Base-by-base conservation (phyloP, 2,329 filamentous ascomycete genomes). In the Blastomyces emzantsi region DNA sequence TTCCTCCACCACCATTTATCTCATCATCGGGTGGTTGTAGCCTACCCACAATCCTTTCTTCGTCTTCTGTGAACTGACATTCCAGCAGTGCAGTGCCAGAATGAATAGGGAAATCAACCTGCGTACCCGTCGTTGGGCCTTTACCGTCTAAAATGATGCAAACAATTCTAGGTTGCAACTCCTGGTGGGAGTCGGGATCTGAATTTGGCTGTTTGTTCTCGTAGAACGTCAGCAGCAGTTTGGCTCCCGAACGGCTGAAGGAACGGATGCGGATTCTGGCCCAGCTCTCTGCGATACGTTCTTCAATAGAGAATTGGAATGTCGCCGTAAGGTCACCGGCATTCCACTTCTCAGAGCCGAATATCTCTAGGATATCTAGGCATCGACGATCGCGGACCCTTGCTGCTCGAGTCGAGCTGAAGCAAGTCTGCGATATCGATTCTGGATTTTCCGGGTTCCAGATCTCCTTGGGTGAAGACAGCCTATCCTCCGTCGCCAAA, bases 61-160 rank as follows among this genome's bases (percentile, higher is more conserved):
- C 60, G 33, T 62, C 25, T 36, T 56, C 60, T n/a, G 60, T 56
- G 30, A 62, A 62, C 33, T 45, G 60, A 62, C 60, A 62, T 30
- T 62, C 30, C 7, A 51, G 7, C 9, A 62, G 7, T n/a, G n/a
- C 60, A 11, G 52, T 19, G 33, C 60, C 47, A 28, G 30, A 33
- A 56, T 62, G 47, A 41, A 62, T 41, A 19, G 60, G 60, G 49
- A 62, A 56, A 45, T 62, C 49, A n/a, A 62, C 52, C 25, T 62
- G 33, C 2, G 60, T 62, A n/a, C 49, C 49, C 15, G 51, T 43
- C 33, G 47, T 62, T 56, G 47, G 60, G 25, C 49, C 49, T 28
- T 56, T 22, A 17, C 52, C 49, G 28, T 62, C 51, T 19, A 45
- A 51, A 36, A 56, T 45, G 15, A 30, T 8, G 41, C 60, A 62